A percentile compares a stretch with the other conserved stretches of the same genome.
Conservation (phyloP, 192 early-diverging fungal species). For the Bifiguratus adelaidae region DNA sequence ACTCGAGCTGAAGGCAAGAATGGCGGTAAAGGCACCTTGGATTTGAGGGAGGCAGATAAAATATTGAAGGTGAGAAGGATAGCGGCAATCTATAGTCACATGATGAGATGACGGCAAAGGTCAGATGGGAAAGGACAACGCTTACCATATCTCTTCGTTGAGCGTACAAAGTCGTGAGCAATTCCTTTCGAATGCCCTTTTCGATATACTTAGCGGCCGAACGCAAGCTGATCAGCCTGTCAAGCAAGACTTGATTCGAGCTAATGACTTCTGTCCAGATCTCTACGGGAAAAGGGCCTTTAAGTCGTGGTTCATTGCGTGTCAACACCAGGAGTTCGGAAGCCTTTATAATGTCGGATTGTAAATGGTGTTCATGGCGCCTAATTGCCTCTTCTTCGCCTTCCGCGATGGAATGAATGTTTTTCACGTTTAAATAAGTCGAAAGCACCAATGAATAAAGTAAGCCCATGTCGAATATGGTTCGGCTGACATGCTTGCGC, state of each 20-base stretch:
- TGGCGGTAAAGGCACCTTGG: slow-evolving; percentile 62
- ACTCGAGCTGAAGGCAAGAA: slow-evolving; percentile 48
- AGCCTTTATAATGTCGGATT: slow-evolving; percentile 19
- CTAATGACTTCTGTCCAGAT: slow-evolving; percentile 52
- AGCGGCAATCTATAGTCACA: slow-evolving; percentile 28
- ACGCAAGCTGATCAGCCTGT: slow-evolving; percentile 58
- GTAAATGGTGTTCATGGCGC: slow-evolving; percentile 16
- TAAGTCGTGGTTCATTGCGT: slow-evolving; percentile 59
- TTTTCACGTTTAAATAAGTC: slow-evolving; percentile 39
- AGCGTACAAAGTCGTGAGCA: slow-evolving; percentile 19
- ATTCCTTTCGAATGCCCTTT: slow-evolving; percentile 19
- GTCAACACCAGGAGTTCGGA: slow-evolving; percentile 44
- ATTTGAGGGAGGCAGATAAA: slow-evolving; percentile 54
- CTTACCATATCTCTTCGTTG: slow-evolving; percentile 39
- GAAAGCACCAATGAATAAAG: slow-evolving; percentile 57
- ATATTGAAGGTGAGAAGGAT: slow-evolving; percentile 62
- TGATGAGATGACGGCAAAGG: background rate
- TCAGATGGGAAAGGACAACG: background rate
- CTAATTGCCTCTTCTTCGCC: slow-evolving; percentile 7
- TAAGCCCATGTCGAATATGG: slow-evolving; percentile 37
- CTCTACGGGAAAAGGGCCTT: slow-evolving; percentile 56
- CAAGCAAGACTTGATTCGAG: slow-evolving; percentile 54
- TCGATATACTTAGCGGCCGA: slow-evolving; percentile 28
- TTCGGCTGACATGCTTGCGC: slow-evolving; percentile 34
- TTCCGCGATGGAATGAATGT: background rate